phyloP scores from a whole-genome alignment of 2,329 filamentous ascomycete genomes.

The Ascomycota sp. region DNA sequence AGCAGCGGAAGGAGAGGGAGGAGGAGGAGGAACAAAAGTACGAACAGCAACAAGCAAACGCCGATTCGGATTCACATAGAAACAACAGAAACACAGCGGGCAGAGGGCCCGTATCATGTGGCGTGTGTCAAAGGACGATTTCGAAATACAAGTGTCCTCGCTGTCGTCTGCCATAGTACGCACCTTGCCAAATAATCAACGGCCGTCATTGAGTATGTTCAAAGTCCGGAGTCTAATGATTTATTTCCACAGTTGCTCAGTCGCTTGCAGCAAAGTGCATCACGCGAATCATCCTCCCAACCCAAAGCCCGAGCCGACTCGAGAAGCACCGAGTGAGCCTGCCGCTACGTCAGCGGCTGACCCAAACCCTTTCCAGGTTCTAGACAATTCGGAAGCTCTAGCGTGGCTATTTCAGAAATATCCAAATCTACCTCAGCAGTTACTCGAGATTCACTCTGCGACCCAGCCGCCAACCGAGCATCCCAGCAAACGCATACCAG shows the following conservation, averaged over 20 bases:
- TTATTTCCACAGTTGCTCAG: conserved; percentile 35
- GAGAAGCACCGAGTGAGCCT: conserved; percentile 3
- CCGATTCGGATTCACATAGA: no score
- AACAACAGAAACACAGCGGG: neutral
- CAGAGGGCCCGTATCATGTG: conserved; percentile 17
- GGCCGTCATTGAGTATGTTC: neutral
- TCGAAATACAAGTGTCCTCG: conserved; percentile 44
- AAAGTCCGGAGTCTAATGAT: neutral
- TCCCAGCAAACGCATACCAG: conserved; percentile 9
- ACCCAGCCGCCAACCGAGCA: conserved; percentile 23
- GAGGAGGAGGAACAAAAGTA: no score
- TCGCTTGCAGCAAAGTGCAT: conserved; percentile 33
- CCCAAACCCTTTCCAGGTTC: conserved; percentile 26
- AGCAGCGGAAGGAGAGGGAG: no score
- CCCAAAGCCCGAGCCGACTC: conserved; percentile 10
- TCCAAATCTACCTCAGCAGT: conserved; percentile 24
- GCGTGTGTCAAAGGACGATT: conserved; percentile 27
- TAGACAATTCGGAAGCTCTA: conserved; percentile 30
- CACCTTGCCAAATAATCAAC: conserved; percentile 1
- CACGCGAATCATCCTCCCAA: conserved; percentile 27
- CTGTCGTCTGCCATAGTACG: conserved; percentile 38
- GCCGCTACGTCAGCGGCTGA: conserved; percentile 4
- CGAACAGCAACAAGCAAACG: no score
- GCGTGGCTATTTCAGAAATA: conserved; percentile 30
- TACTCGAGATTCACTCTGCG: conserved; percentile 26